Evolutionary conservation across 306 rosid genomes (phyloP).

Genomic region (Sindora glabra): DNA sequence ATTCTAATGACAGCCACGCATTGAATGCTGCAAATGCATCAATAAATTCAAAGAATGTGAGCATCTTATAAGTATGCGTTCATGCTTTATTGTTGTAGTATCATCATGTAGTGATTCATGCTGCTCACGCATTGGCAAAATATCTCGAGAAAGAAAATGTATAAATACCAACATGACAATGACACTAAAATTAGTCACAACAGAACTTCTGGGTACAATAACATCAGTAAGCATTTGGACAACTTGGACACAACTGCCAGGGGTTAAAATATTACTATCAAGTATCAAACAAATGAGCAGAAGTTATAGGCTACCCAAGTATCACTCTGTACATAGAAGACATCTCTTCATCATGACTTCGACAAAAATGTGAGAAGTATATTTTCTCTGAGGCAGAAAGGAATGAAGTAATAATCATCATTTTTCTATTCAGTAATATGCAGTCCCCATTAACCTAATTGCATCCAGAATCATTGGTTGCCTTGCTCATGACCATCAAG

Average conservation of each 20-base stretch:
- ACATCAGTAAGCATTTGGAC: not conserved
- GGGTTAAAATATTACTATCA: not conserved
- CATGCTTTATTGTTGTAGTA: no score
- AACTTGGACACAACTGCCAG: not conserved
- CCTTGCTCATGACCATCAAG: slow-evolving; percentile 36
- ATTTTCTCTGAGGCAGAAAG: not conserved
- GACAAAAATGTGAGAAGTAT: no score
- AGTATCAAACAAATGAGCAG: slow-evolving; percentile 16
- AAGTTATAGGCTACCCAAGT: slow-evolving; percentile 7
- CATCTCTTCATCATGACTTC: slow-evolving; percentile 16
- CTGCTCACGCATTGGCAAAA: not conserved
- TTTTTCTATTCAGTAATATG: not conserved
- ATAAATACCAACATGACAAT: slow-evolving; percentile 1
- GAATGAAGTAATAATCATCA: not conserved
- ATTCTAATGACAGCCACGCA: no score
- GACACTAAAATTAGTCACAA: slow-evolving; percentile 13
- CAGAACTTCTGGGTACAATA: slow-evolving; percentile 9
- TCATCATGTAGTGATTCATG: no score
- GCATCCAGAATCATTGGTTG: slow-evolving; percentile 24
- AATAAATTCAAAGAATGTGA: no score
- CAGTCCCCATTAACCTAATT: not conserved
- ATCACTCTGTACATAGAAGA: slow-evolving; percentile 26
- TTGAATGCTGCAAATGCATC: no score
- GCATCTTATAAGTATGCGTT: no score
- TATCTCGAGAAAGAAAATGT: not conserved